phyloP scores from a whole-genome alignment of 345 rosid genomes.

The Brassica cretica region DNA sequence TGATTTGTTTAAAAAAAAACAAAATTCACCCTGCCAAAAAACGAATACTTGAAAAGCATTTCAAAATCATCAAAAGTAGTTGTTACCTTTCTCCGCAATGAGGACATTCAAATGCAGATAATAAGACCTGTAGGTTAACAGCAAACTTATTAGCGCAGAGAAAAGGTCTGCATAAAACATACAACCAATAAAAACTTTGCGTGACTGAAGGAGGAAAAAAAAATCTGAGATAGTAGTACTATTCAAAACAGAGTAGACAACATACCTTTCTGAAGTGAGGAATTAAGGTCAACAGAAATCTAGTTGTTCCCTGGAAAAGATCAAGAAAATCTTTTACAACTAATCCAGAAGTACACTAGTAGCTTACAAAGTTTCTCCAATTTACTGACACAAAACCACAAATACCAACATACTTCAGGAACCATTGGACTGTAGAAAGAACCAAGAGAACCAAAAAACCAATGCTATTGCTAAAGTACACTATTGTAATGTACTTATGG shows the following conservation, averaged over 20 bases:
- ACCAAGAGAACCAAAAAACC: too few species aligned
- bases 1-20: neutral
- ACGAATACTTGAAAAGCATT: neutral
- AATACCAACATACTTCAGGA: too few species aligned
- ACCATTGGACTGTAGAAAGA: too few species aligned
- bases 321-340: too few species aligned
- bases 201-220: neutral
- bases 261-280: conserved; percentile 91
- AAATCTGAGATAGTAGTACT: neutral
- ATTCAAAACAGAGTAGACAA: neutral
- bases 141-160: neutral
- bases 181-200: neutral
- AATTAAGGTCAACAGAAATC: conserved; percentile 75
- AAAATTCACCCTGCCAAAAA: neutral
- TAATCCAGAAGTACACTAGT: too few species aligned
- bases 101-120: conserved; percentile 89
- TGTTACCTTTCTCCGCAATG: conserved; percentile 86
- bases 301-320: conserved; percentile 64
- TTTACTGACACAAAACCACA: too few species aligned
- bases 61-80: neutral
- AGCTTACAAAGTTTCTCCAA: too few species aligned
- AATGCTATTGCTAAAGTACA: too few species aligned
- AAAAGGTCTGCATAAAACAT: neutral
- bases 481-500: too few species aligned
- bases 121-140: conserved; percentile 55